Percentiles rank a stretch among this genome's conserved stretches.
These are phyloP conservation scores for Tritrichomonas musculus DNA, from an alignment of 208 protist species.

Conservation along the genomic window DNA sequence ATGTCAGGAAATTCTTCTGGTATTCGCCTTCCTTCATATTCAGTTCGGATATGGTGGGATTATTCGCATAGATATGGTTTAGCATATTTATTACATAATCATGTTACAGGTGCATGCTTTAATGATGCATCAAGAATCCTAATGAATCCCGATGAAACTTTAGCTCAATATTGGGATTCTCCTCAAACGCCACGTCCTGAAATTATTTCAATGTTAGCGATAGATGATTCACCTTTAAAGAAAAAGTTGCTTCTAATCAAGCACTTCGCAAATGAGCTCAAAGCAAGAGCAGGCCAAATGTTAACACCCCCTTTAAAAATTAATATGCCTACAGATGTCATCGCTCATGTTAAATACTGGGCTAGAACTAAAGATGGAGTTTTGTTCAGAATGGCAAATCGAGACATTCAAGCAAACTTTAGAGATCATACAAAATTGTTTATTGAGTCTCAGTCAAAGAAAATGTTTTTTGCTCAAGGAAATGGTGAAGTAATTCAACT, in stretches of 20 bases:
- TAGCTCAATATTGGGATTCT: not conserved
- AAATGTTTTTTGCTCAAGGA: not conserved
- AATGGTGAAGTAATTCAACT: not conserved
- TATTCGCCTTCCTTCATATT: not conserved
- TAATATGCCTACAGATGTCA: not conserved
- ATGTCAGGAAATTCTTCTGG: no score
- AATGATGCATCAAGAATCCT: conserved; percentile 91
- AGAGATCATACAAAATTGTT: conserved; percentile 14
- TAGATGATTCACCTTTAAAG: not conserved
- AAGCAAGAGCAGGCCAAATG: not conserved
- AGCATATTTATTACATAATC: conserved; percentile 79
- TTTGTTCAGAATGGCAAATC: conserved; percentile 28
- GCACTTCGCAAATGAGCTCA: not conserved
- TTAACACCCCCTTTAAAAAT: not conserved
- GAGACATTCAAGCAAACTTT: conserved; percentile 19
- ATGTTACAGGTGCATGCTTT: conserved; percentile 83
- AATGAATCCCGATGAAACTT: conserved; percentile 56
- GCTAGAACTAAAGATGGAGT: not conserved
- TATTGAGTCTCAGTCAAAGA: not conserved
- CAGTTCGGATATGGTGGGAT: conserved; percentile 30
- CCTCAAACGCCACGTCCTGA: not conserved
- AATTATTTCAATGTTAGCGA: not conserved
- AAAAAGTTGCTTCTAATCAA: conserved; percentile 17
- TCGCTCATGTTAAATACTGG: conserved; percentile 12
- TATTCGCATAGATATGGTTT: conserved; percentile 90